Conservation (phyloP, 2,329 filamentous ascomycete species). For the Arthrobotrys musiformis region DNA sequence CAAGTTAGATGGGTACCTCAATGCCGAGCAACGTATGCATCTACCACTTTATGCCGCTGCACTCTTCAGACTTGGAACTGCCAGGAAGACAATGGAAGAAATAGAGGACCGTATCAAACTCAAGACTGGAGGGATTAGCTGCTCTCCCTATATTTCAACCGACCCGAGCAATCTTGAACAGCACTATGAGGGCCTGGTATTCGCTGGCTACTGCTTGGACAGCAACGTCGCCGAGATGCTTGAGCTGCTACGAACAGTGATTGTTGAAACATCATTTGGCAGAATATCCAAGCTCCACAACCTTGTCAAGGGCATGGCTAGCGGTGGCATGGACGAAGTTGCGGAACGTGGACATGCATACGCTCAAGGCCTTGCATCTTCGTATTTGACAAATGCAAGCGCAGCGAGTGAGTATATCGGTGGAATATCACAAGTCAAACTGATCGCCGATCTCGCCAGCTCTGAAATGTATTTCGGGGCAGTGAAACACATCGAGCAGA, state of each 20-base stretch:
- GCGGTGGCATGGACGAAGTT: conserved; percentile 90
- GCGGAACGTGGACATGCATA: conserved; percentile 89
- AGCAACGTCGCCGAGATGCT: conserved; percentile 92
- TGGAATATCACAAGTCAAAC: conserved; percentile 88
- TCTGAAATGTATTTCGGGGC: conserved; percentile 66
- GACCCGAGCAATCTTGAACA: conserved; percentile 77
- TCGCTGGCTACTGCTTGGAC: conserved; percentile 88
- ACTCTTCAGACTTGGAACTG: conserved; percentile 92
- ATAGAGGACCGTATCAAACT: conserved; percentile 95
- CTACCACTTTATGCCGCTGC: conserved; percentile 91
- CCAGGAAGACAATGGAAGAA: conserved; percentile 88
- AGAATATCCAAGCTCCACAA: conserved; percentile 83
- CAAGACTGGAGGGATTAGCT: conserved; percentile 89
- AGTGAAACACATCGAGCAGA: conserved; percentile 78
- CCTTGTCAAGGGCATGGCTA: conserved; percentile 84
- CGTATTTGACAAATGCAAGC: conserved; percentile 75
- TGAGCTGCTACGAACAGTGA: conserved; percentile 79
- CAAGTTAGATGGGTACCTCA: conserved; percentile 78
- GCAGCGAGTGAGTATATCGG: conserved; percentile 69
- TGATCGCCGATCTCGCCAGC: conserved; percentile 76
- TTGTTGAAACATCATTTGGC: conserved; percentile 89
- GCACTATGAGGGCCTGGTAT: conserved; percentile 81
- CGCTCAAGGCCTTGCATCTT: conserved; percentile 84
- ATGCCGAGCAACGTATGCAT: conserved; percentile 79
- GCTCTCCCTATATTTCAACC: conserved; percentile 83